Evolutionary conservation across 2,329 filamentous ascomycete genomes (phyloP), one percentile per base, ranked within the genome.

Genomic region (Colletotrichum eremochloae): DNA sequence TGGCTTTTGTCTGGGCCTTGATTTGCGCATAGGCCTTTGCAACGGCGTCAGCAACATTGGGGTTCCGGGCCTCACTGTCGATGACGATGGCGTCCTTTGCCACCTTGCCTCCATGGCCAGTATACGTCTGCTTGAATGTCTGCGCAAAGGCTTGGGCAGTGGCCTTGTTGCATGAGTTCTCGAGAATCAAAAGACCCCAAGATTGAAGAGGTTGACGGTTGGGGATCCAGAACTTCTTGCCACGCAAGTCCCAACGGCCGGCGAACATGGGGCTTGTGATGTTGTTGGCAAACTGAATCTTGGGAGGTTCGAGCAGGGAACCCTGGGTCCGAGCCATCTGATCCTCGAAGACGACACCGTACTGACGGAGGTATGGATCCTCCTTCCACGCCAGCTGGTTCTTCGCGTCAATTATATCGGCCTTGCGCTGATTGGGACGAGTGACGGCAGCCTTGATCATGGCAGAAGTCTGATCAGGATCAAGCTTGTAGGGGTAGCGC

Each of bases 401-500:
- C 11, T 97, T 88, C 20, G 93, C 93, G 4, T 88, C 80, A 61
- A 90, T 83, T 76, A 98, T 95, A 29, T 93, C 89, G 0, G 80
- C 76, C 75, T 90, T 88, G n/a, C 96, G 93, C 40, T 90, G 80
- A 0, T 80, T 79, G 0, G 96, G 96, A 1, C 92, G 88, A 7
- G 93, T 94, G 5, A 97, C 96, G 0, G 96, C 95, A 77, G 96
- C 94, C 81, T 93, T 96, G 84, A 99, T 98, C 96, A 99, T 99
- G 6, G 88, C 83, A 0, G 92, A 84, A 0, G 96, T 98, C 83
- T 97, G 86, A 0, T 82, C 79, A 0, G 87, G 84, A 65, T 87
- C 87, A 1, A 93, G 80, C 80, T 93, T 93, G 82, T 84, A 92
- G 0, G 84, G 83, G 75, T 92, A 93, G 0, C 88, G 84, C 78